Percentiles rank a stretch among this genome's conserved stretches.
These are phyloP conservation scores for Psilocybe cyanescens DNA, from an alignment of 768 basidiomycete genomes.

Conservation along the genomic window DNA sequence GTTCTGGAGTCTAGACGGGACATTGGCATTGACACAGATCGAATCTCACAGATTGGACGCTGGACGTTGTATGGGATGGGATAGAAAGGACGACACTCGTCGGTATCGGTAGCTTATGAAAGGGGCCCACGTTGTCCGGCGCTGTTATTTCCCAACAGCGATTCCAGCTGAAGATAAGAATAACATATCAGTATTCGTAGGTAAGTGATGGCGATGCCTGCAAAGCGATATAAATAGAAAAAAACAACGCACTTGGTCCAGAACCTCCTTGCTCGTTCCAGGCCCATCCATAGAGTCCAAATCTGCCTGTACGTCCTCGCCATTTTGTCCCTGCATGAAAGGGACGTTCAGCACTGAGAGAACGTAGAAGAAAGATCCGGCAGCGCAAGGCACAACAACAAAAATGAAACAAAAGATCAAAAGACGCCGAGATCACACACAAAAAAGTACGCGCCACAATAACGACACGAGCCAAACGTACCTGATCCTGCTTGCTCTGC, in stretches of 20 bases:
- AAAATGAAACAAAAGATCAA: background rate
- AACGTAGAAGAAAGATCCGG: background rate
- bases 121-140: background rate
- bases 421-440: background rate
- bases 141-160: background rate
- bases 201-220: background rate
- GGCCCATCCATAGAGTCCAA: background rate
- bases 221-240: background rate
- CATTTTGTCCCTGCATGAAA: background rate
- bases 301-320: background rate
- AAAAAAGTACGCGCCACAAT: background rate
- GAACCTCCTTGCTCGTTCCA: background rate
- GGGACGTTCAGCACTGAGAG: background rate
- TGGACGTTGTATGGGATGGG: no score
- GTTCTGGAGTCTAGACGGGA: no score
- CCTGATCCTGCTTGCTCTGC: background rate
- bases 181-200: background rate
- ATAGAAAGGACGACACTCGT: no score
- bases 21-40: no score
- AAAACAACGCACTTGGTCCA: background rate
- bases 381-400: background rate
- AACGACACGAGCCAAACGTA: background rate
- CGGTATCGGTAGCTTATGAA: background rate
- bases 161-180: background rate
- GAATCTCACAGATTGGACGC: no score